Evolutionary conservation across 768 basidiomycete genomes (phyloP), one percentile per base, ranked within the genome.

Genomic region (Chiua virens): DNA sequence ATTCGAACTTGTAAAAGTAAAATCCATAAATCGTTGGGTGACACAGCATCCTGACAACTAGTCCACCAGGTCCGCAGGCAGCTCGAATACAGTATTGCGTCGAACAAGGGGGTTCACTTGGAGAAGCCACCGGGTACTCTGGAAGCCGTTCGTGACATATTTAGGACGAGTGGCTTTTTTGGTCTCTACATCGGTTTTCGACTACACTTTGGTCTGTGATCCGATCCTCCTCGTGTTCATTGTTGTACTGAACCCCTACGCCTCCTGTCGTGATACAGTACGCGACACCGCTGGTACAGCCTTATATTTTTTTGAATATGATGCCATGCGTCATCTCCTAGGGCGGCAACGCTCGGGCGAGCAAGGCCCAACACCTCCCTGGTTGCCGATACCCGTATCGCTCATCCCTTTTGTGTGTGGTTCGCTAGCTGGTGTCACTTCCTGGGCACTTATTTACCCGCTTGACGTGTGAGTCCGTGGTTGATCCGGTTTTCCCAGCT

Each of bases 1-100:
- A 42, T 98, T 98, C 63, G 94, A 98, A 70, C 86, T 98, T 35
- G 92, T 98, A 65, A 98, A 98, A 79, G 92, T 93, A 52, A 53
- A 71, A 51, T 41, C 52, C 15, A 50, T 42, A 25, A 43, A 20
- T 41, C 22, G 42, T 47, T 20, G 45, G 18, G 21, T 30, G 21
- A 40, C 34, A 14, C 34, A 30, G 36, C 27, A 34, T 56, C 17
- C 50, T 59, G 39, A 66, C 36, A 35, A 45, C 38, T 30, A 42
- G 53, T 46, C 54, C 47, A 48, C 50, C 62, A 93, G 92, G 87
- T 94, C 47, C 85, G 93, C 50, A 79, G 94, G 58, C 94, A 98
- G 60, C 74, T 98, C 47, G 94, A 98, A 72, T 96, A 87, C 62
- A 83, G 87, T 50, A 97, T 97, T 54, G 94, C 92, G 38, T 83